Evolutionary conservation across 2,329 filamentous ascomycete species (phyloP), one percentile per base, ranked within the genome.

Genomic region (Nemania serpens): DNA sequence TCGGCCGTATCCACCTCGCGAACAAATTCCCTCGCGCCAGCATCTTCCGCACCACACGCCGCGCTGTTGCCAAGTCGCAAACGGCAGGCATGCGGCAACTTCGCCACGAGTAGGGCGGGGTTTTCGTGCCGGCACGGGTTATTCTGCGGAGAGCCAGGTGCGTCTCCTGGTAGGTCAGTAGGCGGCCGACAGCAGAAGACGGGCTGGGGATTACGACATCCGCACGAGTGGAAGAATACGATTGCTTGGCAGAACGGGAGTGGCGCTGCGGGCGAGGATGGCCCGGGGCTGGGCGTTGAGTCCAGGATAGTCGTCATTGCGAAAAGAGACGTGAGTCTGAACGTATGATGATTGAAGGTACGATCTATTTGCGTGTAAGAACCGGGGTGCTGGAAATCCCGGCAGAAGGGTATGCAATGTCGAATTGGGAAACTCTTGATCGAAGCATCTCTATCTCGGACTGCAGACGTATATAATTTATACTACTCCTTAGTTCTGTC

Each of bases 191-290:
- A 62, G 34, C 60, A 64, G 29, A 65, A 50, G 3, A 63, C 10
- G 11, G 54, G 48, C 10, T 59, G 47, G 0, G 48, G 55, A 20
- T 42, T 58, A 1, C 63, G 60, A 34, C 69, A 71, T 3, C 69
- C 69, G 22, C 69, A 71, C 3, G 51, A 33, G 47, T 70, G 58
- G 42, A 62, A 70, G 12, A 68, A 63, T 11, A 59, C 54, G 2
- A 68, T 52, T 3, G 61, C 64, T 11, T 64, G 60, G 43, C 68
- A 71, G 49, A 58, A 63, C 1, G 58, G 29, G 10, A 49, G 43
- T 11, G 34, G 25, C 18, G 22, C 5, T 12, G 43, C 12, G 29
- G 20, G 29, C n/a, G 2, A 12, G 45, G 20, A 33, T n/a, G 1
- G n/a, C 5, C 12, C 22, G 20, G 7, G 4, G 12, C 29, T 2